Base-by-base conservation (phyloP, 805 yeast genomes). In the Kodamaea jinghongensis region DNA sequence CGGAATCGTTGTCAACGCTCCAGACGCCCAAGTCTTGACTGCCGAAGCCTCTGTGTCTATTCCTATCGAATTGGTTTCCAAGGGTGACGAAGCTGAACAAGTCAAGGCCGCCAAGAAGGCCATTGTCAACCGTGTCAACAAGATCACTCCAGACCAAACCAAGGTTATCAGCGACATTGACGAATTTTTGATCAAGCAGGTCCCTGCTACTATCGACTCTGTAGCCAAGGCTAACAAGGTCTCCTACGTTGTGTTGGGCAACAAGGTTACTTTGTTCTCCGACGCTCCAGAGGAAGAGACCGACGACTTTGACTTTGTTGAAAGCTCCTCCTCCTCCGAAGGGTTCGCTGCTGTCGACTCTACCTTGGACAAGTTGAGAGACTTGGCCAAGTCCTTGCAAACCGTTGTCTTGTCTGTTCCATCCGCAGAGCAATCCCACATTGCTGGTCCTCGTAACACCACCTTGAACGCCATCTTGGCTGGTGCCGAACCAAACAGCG, bases 81-180 rank as follows among this genome's bases (percentile, higher is more conserved):
- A 61, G 39, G 40, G 50, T 22, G 56, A 65, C 31, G 75, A 71
- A 38, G 72, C 63, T 22, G 77, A 77, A 3, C 72, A 65, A 36
- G 56, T 78, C 46, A 80, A 82, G 56, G 52, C 59, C 10, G 85
- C 88, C 27, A 86, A 90, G 62, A 81, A 79, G 48, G 78, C 78
- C 13, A 70, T 93, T 43, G 87, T 93, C 42, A 71, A 78, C 26
- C 63, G 73, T 14, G 96, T 93, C 40, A 89, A 87, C 62, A 67
- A 71, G 38, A 72, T 83, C 40, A 69, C 87, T 6, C 96, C 97
- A 26, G 68, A 75, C 31, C 76, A 78, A 43, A 75, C 87, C 25
- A 63, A 65, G 44, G 65, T 67, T 8, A 65, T 87, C 31, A 56
- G 67, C 6, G 96, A 86, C 51, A 74, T 91, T 47, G 87, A 84